These are phyloP conservation scores for Neurospora terricola DNA, from an alignment of 495 filamentous ascomycete species.

Conservation along the genomic window DNA sequence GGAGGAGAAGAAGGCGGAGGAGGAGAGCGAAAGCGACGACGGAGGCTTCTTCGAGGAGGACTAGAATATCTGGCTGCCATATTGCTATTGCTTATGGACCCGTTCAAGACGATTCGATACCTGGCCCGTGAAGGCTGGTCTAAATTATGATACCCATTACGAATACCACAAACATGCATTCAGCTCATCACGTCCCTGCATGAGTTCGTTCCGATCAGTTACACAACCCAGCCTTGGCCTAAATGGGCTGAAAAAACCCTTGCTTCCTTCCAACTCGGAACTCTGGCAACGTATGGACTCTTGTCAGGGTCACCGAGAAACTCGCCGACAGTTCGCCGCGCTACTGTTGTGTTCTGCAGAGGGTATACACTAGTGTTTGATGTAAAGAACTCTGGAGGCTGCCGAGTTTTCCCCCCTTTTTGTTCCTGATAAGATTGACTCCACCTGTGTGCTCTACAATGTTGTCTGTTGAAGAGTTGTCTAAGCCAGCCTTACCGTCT, in stretches of 20 bases:
- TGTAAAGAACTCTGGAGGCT: background rate
- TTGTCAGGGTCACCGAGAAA: background rate
- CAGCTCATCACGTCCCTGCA: background rate
- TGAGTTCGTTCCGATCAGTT: background rate
- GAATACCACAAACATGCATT: background rate
- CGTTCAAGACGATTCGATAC: background rate
- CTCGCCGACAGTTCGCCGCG: background rate
- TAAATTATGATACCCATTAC: conserved; percentile 13
- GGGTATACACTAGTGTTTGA: background rate
- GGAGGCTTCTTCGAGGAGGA: conserved; percentile 27
- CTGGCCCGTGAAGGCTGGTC: background rate
- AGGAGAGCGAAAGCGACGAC: conserved; percentile 14
- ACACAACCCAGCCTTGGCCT: background rate
- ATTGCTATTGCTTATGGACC: background rate
- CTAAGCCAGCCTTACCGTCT: background rate
- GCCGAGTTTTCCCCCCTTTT: background rate
- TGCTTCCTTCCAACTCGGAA: background rate
- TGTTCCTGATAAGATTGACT: background rate
- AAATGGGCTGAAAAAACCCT: background rate
- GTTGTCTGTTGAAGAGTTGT: background rate
- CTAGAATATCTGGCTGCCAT: background rate
- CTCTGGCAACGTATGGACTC: background rate
- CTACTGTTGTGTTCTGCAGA: background rate
- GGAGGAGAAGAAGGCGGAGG: background rate
- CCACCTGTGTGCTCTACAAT: background rate